These are phyloP conservation scores for Aspergillus texensis DNA, from an alignment of 2,329 filamentous ascomycete species.

Conservation along the genomic window DNA sequence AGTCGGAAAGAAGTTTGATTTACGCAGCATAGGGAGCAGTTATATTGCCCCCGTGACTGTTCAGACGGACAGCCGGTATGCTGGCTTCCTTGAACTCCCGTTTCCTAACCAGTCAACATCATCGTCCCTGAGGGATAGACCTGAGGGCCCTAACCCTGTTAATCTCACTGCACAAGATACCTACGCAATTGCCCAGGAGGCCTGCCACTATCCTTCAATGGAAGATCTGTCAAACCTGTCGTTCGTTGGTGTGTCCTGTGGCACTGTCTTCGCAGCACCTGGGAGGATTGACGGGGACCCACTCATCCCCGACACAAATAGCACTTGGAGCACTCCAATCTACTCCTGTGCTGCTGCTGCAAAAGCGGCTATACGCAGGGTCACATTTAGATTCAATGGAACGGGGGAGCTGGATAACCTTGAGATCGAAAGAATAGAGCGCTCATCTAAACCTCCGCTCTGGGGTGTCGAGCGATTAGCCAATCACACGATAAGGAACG, in stretches of 20 bases:
- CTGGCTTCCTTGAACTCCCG: too few relatives aligned
- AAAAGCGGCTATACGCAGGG: neutral
- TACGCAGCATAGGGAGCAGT: too few relatives aligned
- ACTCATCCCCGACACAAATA: neutral
- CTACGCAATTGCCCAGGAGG: neutral
- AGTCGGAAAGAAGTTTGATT: neutral
- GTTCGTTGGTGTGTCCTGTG: neutral
- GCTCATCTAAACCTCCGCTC: neutral
- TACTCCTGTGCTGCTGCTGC: neutral
- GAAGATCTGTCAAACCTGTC: neutral
- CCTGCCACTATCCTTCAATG: neutral
- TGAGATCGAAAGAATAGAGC: neutral
- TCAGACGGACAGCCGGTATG: too few relatives aligned
- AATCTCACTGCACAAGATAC: neutral
- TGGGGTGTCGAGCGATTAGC: conserved; percentile 1
- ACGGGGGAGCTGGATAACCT: neutral
- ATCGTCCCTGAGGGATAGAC: too few relatives aligned
- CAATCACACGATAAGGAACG: neutral
- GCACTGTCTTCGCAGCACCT: neutral
- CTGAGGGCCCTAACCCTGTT: neutral
- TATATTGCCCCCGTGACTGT: too few relatives aligned
- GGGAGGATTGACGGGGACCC: neutral
- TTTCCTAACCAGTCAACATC: too few relatives aligned
- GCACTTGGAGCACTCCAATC: neutral
- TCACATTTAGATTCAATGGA: neutral